Evolutionary conservation across 2,329 filamentous ascomycete genomes (phyloP), one percentile per base, ranked within the genome.

Genomic region (Xylaria sp.): DNA sequence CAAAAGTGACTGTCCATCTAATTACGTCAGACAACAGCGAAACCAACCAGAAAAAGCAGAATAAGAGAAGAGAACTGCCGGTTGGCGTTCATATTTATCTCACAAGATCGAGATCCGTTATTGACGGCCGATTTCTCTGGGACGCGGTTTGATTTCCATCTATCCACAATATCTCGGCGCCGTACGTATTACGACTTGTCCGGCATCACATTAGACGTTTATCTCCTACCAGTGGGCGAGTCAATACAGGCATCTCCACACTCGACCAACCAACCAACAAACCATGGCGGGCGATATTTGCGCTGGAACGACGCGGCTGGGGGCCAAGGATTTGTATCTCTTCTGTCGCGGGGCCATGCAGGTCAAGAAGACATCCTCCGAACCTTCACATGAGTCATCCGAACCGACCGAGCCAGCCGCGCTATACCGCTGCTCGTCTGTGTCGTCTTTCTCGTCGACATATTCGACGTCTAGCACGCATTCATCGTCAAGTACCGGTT

Each of bases 391-490:
- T 53, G 45, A 50, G 13, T 20, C 27, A 31, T 22, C 29, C 25
- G 29, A 17, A 5, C 17, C 49, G 10, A 22, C 56, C 63, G 58
- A 62, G 42, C 55, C 56, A 60, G 45, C 53, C 44, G 29, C 56
- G 6, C 65, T 67, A 27, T 61, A 42, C 7, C 56, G 51, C 13
- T 47, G 56, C 57, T 65, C 65, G 1, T 67, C 65, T 45, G 27
- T 50, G 42, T 65, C 65, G 4, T 67, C 65, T 11, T 38, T 65
- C 1, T 27, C 59, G 4, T 66, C 64, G 17, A 22, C 27, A 3
- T 67, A 61, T 36, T 67, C 65, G n/a, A 22, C 36, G 3, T n/a
- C n/a, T 1, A 55, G 53, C n/a, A 49, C 29, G 9, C 22, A 55
- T 6, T 63, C 60, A 17, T 39, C 55, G 0, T 60, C 54, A 11